A percentile compares a stretch with the other conserved stretches of the same genome.
Evolutionary conservation across 176 grass and related monocot genomes (phyloP).

Genomic region (Carex littledalei): DNA sequence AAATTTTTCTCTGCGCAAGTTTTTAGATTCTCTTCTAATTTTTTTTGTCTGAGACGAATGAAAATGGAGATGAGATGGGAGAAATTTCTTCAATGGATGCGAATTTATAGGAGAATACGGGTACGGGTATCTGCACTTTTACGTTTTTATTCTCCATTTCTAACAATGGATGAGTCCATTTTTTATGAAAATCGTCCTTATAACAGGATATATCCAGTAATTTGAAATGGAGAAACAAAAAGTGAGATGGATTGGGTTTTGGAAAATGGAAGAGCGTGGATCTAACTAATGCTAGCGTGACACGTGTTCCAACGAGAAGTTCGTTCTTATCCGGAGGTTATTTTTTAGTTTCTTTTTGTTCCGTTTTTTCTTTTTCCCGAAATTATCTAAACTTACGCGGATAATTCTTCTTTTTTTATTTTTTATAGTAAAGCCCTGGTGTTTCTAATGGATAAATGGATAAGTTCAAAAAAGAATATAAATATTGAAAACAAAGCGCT

Average conservation of each 20-base stretch:
- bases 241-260: background rate
- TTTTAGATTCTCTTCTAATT: background rate
- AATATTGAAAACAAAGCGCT: background rate
- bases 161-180: background rate
- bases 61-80: background rate
- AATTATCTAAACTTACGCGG: background rate
- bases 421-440: background rate
- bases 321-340: constrained; percentile 9
- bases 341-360: background rate
- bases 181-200: background rate
- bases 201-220: background rate
- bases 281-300: background rate
- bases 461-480: background rate
- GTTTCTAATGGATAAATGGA: background rate
- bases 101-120: background rate
- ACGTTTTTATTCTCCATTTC: background rate
- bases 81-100: too few relatives aligned
- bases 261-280: background rate
- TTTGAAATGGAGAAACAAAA: background rate
- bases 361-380: too few relatives aligned
- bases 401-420: background rate
- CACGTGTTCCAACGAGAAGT: background rate
- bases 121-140: background rate
- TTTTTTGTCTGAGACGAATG: background rate
- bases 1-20: background rate